A percentile compares a stretch with the other conserved stretches of the same genome.
These are phyloP conservation scores for Ocimum tenuiflorum DNA, from an alignment of 257 asterid genomes.

Conservation along the genomic window DNA sequence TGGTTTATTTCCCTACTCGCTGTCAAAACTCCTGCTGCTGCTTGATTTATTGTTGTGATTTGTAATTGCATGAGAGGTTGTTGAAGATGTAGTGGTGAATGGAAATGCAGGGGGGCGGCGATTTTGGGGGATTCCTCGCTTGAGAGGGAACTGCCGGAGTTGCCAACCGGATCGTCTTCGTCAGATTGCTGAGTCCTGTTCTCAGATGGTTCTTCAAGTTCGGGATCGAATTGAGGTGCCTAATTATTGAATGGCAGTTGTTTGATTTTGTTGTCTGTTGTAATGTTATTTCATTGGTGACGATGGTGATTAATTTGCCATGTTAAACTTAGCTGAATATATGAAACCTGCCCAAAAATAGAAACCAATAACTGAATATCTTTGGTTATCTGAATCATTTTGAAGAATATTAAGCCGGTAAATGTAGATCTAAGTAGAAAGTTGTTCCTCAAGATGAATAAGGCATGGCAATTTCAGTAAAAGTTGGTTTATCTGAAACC, in stretches of 20 bases:
- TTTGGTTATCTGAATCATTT: background rate
- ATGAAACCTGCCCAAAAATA: background rate
- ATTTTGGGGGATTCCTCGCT: constrained; percentile 61
- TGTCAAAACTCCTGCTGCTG: background rate
- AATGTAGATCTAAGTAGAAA: background rate
- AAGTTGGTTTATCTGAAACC: background rate
- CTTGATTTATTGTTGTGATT: background rate
- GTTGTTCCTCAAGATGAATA: background rate
- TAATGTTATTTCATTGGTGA: background rate
- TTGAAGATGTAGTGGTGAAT: background rate
- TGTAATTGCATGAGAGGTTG: background rate
- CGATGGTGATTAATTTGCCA: background rate
- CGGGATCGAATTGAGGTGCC: constrained; percentile 51
- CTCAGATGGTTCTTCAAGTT: constrained; percentile 81
- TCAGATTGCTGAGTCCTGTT: constrained; percentile 69
- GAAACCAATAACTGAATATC: background rate
- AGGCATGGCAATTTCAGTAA: background rate
- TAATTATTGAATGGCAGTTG: background rate
- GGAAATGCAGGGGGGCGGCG: constrained; percentile 38
- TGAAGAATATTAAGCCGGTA: background rate
- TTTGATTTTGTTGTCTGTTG: background rate
- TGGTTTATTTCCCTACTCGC: no score
- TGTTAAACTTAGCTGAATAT: background rate
- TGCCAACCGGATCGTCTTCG: constrained; percentile 40
- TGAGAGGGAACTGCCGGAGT: constrained; percentile 44